phyloP scores from a whole-genome alignment of 2,329 filamentous ascomycete species.

The Calonectria pteridis region DNA sequence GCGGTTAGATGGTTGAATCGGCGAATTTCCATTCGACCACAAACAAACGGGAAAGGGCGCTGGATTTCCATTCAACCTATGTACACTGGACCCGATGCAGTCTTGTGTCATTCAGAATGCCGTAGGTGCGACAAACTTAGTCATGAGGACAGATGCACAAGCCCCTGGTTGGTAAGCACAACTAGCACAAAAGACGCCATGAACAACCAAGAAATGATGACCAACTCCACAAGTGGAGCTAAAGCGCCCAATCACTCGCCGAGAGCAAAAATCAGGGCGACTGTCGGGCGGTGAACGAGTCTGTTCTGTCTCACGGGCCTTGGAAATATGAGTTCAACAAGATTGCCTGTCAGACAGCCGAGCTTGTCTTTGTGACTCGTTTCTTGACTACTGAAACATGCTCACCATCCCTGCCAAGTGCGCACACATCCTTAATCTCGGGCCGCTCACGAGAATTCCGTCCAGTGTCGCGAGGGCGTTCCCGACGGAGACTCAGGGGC shows the following conservation, averaged over 20 bases:
- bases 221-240: neutral
- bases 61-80: neutral
- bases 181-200: neutral
- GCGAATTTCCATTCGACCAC: neutral
- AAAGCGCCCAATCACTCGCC: neutral
- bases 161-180: constrained; percentile 1
- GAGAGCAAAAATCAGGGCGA: neutral
- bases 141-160: neutral
- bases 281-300: neutral
- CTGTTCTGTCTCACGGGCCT: neutral
- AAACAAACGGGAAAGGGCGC: neutral
- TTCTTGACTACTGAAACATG: neutral
- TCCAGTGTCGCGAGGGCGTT: neutral
- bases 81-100: neutral
- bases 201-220: neutral
- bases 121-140: neutral
- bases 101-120: neutral
- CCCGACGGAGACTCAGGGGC: neutral
- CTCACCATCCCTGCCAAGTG: neutral
- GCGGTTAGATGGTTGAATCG: neutral
- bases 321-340: neutral
- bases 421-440: neutral
- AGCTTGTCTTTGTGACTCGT: neutral
- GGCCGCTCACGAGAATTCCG: neutral
- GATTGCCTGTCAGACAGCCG: neutral